Base-by-base conservation (phyloP, 331 rosid species). In the Erythrophleum ivorense region DNA sequence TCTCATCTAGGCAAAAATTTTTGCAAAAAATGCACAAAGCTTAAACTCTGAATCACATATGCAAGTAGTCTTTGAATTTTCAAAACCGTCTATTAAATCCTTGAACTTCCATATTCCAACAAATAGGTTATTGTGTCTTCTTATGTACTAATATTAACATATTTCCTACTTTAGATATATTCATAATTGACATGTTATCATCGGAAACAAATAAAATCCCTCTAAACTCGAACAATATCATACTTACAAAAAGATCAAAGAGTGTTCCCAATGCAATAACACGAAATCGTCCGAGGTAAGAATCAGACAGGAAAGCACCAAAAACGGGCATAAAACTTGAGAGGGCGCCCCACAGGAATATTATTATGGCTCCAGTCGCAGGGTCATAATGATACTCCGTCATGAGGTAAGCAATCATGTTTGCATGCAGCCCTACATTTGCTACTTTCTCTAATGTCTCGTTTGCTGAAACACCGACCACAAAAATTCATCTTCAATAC, bases 291-390 rank as follows among this genome's bases (percentile, higher is more conserved):
- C 97, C 95, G 50, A 89, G 79, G 84, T 69, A 75, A 81, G 97
- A 88, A 91, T 92, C 97, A 16, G 98, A 90, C 71, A 95, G 82
- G 77, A 92, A 90, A 84, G 98, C 98, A 29, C 97, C 95, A 36
- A 84, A 38, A 33, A 88, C 71, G 0, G 97, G 95, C 31, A 84
- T 69, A 31, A 85, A 87, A 62, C 79, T 68, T 33, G 89, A 77
- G 0, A 72, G 0, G 29, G 98, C 94, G 13, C 84, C 72, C 97
- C 95, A 92, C 54, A 85, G 41, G 66, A 91, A 88, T 81, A 91
- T 41, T 52, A 87, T 59, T 38, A 55, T 90, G 43, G 86, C 79
- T 66, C 78, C 95, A 3, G 84, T 82, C 70, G 93, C 79, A 57
- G 59, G 59, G 1, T 88, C 92, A 46, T 86, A 10, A 77, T 88